Percentiles rank a stretch among this genome's conserved stretches.
phyloP scores from a whole-genome alignment of 768 basidiomycete genomes.

The Amylocystis lapponica region DNA sequence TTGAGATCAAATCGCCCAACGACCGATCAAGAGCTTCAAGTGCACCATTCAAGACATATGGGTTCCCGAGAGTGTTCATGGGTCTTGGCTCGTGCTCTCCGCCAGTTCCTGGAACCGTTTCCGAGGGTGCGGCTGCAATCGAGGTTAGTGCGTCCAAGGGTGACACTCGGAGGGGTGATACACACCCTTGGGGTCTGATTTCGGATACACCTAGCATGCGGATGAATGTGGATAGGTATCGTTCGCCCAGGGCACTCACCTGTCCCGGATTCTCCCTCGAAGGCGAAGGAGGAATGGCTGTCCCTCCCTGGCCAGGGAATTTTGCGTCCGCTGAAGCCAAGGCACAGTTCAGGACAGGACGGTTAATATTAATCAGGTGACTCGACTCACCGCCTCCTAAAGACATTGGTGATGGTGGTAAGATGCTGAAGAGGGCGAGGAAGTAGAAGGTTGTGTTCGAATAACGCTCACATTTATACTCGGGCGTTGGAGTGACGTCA shows the following conservation, averaged over 20 bases:
- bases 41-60: conserved; percentile 39
- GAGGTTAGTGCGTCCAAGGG: background rate
- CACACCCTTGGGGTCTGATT: conserved; percentile 37
- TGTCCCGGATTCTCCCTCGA: conserved; percentile 42
- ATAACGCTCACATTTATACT: too few species aligned
- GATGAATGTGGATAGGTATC: background rate
- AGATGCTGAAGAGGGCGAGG: too few species aligned
- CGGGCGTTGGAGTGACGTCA: too few species aligned
- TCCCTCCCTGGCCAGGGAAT: conserved; percentile 30
- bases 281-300: conserved; percentile 39
- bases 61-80: conserved; percentile 36
- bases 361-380: background rate
- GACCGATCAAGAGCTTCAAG: conserved; percentile 40
- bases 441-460: too few species aligned
- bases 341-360: background rate
- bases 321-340: conserved; percentile 30
- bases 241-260: conserved; percentile 18
- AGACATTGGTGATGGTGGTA: conserved; percentile 13
- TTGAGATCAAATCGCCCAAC: conserved; percentile 36
- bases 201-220: conserved; percentile 39
- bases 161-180: background rate
- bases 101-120: conserved; percentile 18
- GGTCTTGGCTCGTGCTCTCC: conserved; percentile 11
- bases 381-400: conserved; percentile 23
- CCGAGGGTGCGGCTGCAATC: conserved; percentile 17